Evolutionary conservation across 2,329 filamentous ascomycete genomes (phyloP).

Genomic region (Tolypocladium nubicola): DNA sequence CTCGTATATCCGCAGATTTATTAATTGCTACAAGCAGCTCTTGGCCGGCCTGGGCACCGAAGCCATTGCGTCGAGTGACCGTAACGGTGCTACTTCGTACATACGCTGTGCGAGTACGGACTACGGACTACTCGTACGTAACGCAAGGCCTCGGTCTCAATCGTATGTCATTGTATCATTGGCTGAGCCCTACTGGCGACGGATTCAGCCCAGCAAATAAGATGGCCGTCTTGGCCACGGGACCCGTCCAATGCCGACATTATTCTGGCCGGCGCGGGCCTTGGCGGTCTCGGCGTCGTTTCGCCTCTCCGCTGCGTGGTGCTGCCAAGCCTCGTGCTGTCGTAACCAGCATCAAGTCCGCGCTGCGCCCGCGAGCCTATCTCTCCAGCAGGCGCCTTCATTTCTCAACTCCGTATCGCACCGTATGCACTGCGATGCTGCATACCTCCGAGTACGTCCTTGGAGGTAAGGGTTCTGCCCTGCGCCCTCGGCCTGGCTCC

Average conservation of each 20-base stretch:
- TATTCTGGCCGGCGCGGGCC: constrained; percentile 3
- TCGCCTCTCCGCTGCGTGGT: constrained; percentile 4
- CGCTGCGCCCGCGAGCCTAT: neutral
- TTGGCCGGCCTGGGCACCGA: neutral
- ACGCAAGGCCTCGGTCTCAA: neutral
- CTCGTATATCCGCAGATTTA: neutral
- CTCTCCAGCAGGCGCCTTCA: neutral
- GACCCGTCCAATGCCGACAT: neutral
- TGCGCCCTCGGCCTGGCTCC: neutral
- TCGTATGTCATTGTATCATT: neutral
- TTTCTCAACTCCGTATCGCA: neutral
- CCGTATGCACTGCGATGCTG: neutral
- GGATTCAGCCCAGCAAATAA: neutral
- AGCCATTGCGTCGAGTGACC: neutral
- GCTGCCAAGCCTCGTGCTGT: constrained; percentile 9
- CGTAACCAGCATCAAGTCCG: neutral
- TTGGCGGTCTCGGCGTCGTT: constrained; percentile 11
- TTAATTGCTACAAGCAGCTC: neutral
- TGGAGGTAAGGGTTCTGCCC: neutral
- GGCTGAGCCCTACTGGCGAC: neutral
- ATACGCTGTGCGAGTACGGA: too few species aligned
- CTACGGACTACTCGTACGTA: too few species aligned
- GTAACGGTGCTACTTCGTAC: neutral
- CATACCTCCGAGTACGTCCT: neutral
- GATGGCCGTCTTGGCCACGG: neutral